These are phyloP conservation scores for Paramecium tetraurelia DNA, from an alignment of 73 alveolate genomes.

Conservation along the genomic window DNA sequence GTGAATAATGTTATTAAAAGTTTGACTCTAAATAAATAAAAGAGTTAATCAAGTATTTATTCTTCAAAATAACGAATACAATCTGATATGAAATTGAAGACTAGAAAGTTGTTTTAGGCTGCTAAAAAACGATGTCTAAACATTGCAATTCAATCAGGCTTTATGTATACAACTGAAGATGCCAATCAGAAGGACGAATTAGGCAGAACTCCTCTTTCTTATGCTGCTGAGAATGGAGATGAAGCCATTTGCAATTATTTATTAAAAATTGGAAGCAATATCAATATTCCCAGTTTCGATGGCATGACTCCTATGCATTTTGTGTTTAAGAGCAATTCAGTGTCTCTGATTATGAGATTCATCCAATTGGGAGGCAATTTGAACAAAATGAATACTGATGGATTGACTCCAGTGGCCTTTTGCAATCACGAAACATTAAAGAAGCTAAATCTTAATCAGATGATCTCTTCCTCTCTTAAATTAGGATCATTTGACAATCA, in stretches of 20 bases:
- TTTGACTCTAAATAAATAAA: not conserved
- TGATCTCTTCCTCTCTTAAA: not conserved
- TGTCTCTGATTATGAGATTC: not conserved
- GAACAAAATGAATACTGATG: not conserved
- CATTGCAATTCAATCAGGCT: slow-evolving; percentile 1
- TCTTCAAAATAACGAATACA: not conserved
- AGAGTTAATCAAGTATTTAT: not conserved
- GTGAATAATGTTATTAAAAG: not conserved
- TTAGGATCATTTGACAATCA: slow-evolving; percentile 26
- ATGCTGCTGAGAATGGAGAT: slow-evolving; percentile 43
- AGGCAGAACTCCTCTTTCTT: slow-evolving; percentile 39
- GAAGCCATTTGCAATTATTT: not conserved
- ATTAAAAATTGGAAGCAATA: not conserved
- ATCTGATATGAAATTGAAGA: slow-evolving; percentile 23
- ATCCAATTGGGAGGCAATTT: not conserved
- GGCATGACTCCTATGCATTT: slow-evolving; percentile 35
- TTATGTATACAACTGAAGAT: not conserved
- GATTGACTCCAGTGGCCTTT: slow-evolving; percentile 34
- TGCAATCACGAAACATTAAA: not conserved
- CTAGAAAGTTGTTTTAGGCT: slow-evolving; percentile 31
- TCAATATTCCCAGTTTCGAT: not conserved
- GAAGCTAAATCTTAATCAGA: not conserved
- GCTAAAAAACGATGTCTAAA: not conserved
- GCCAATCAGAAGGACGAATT: not conserved
- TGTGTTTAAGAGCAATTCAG: not conserved